Evolutionary conservation across 345 rosid species (phyloP), one percentile per base, ranked within the genome.

Genomic region (Heritiera littoralis): DNA sequence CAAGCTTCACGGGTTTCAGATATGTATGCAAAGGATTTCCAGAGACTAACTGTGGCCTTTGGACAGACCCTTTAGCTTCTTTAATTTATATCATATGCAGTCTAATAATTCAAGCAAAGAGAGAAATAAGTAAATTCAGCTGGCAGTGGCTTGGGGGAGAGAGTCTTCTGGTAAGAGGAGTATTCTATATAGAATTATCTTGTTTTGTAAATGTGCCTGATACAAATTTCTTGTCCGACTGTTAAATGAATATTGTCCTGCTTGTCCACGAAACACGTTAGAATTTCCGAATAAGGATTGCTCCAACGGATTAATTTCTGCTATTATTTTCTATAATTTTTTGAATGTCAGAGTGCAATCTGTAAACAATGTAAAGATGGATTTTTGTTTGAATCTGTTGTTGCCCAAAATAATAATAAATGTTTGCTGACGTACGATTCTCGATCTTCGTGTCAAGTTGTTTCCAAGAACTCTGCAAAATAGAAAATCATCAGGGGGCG

Each of bases 31-130:
- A 82, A 85, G 59, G 83, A 87, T 41, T 80, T 85, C 8, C 86
- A 87, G 58, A 81, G 85, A 78, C 83, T 85, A 74, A 83, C 87
- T 1, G 83, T 82, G 86, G 84, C 86, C 51, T 85, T 86, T 66
- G 89, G 86, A 43, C 86, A 83, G 43, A 79, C 81, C 48, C 73
- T 80, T 81, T 82, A 84, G 83, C 68, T 61, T 65, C 59, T 71
- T 67, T 49, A 59, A 5, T 58, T 58, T 8, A 7, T 73, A 52
- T 41, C 32, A 15, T 72, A 66, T 65, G 80, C 75, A 30, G 76
- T 76, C 65, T 23, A 23, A 23, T 76, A 80, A 78, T 49, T 35
- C 35, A 77, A 51, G 59, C 38, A 61, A 71, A 41, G 14, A 61
- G 41, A 52, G 63, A 64, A 56, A 13, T 45, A 28, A 2, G 15